Conservation (phyloP, 176 grass and related monocot genomes). For the Ensete glaucum region DNA sequence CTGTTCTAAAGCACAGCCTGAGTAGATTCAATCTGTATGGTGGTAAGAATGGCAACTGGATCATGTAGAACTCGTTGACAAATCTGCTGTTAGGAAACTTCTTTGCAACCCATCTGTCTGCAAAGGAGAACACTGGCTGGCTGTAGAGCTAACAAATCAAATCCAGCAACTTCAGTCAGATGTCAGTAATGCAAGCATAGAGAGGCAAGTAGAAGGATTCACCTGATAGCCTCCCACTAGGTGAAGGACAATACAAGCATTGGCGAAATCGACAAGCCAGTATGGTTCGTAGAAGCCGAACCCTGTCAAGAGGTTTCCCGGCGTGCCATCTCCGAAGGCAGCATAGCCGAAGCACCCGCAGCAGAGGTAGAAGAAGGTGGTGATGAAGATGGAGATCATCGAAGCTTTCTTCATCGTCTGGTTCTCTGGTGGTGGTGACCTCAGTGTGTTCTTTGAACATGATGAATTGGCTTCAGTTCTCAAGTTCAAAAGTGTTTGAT, state of each 20-base stretch:
- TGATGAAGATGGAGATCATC: conserved; percentile 34
- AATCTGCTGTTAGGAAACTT: conserved; percentile 9
- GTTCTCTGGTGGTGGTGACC: conserved; percentile 50
- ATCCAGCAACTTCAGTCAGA: neutral
- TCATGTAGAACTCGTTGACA: conserved; percentile 28
- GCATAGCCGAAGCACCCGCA: conserved; percentile 81
- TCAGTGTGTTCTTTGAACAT: conserved; percentile 59
- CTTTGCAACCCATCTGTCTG: neutral
- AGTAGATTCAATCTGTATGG: conserved; percentile 26
- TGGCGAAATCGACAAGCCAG: conserved; percentile 81
- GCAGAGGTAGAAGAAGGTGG: conserved; percentile 72
- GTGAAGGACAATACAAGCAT: conserved; percentile 53
- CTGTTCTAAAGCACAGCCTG: conserved; percentile 51
- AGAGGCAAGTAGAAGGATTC: neutral
- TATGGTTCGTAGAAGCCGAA: conserved; percentile 90
- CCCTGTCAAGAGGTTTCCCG: conserved; percentile 78
- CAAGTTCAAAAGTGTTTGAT: neutral
- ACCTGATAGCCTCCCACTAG: conserved; percentile 79
- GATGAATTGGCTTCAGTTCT: neutral
- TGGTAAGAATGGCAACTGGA: conserved; percentile 13
- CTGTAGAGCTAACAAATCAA: neutral
- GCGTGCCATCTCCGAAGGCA: conserved; percentile 68
- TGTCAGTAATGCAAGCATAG: neutral
- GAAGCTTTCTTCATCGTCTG: conserved; percentile 70
- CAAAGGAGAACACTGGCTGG: conserved; percentile 11